Conservation (phyloP, 2,329 filamentous ascomycete genomes). For the Teratosphaeria destructans region DNA sequence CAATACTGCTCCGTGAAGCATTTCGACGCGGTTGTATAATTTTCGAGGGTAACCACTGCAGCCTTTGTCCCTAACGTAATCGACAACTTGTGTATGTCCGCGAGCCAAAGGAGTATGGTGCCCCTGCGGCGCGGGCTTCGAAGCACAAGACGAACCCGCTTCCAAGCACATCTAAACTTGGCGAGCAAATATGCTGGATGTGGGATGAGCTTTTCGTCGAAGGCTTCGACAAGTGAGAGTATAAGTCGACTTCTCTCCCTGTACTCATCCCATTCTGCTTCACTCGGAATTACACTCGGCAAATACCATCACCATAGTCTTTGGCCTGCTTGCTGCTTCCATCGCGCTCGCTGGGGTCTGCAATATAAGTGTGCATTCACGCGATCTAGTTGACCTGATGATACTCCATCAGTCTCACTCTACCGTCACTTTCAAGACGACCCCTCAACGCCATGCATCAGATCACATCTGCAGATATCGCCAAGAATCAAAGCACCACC, state of each 20-base stretch:
- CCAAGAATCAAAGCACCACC: slow-evolving; percentile 1
- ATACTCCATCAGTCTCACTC: not conserved
- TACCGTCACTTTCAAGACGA: not conserved
- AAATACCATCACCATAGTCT: not conserved
- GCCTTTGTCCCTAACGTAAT: not conserved
- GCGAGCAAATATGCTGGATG: not conserved
- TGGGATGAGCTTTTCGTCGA: not conserved
- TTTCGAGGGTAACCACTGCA: not conserved
- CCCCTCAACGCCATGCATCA: not conserved
- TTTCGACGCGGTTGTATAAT: not conserved
- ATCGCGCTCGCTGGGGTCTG: not conserved
- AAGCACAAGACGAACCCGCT: not conserved
- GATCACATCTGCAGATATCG: not conserved
- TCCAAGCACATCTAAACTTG: not conserved
- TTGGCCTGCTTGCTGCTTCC: not conserved
- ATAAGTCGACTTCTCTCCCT: not conserved
- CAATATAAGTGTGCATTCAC: not conserved
- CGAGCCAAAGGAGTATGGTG: not conserved
- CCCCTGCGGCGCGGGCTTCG: not conserved
- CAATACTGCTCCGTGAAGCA: not conserved
- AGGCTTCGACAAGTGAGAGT: not conserved
- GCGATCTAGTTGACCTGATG: not conserved
- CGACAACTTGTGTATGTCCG: not conserved
- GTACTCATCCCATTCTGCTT: not conserved
- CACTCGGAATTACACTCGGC: not conserved